Percentiles rank a stretch among this genome's conserved stretches.
Conservation (phyloP, 106 monocot species). For the Dendrobium huoshanense region DNA sequence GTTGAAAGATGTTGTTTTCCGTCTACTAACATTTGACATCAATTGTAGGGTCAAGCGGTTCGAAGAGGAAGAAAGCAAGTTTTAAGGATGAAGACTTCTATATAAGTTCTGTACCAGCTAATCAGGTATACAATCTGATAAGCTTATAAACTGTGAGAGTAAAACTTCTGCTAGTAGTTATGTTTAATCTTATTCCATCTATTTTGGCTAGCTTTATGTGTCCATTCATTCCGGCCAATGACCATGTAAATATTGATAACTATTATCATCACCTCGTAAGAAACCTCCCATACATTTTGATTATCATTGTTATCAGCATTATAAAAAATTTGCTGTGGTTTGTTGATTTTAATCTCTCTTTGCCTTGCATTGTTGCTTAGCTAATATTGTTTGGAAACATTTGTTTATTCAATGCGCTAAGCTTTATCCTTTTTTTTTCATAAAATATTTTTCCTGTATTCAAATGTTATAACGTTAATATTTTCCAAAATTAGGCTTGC, state of each 20-base stretch:
- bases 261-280: not conserved
- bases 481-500: not conserved
- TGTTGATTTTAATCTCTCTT: not conserved
- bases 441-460: not conserved
- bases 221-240: not conserved
- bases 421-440: not conserved
- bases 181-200: not conserved
- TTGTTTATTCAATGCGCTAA: not conserved
- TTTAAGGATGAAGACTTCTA: conserved; percentile 88
- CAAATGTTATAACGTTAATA: not conserved
- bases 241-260: not conserved
- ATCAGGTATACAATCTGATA: conserved; percentile 43
- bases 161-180: not conserved
- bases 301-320: not conserved
- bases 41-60: conserved; percentile 43
- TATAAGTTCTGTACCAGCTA: conserved; percentile 80
- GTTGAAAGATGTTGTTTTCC: not conserved
- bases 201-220: not conserved
- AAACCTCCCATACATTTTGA: not conserved
- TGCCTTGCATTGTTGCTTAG: not conserved
- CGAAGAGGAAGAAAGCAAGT: conserved; percentile 48
- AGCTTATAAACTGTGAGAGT: not conserved
- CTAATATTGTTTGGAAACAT: not conserved
- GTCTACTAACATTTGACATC: conserved; percentile 1
- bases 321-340: not conserved